Conservation (phyloP, 495 filamentous ascomycete genomes). For the Sabuloglossum arenarium region DNA sequence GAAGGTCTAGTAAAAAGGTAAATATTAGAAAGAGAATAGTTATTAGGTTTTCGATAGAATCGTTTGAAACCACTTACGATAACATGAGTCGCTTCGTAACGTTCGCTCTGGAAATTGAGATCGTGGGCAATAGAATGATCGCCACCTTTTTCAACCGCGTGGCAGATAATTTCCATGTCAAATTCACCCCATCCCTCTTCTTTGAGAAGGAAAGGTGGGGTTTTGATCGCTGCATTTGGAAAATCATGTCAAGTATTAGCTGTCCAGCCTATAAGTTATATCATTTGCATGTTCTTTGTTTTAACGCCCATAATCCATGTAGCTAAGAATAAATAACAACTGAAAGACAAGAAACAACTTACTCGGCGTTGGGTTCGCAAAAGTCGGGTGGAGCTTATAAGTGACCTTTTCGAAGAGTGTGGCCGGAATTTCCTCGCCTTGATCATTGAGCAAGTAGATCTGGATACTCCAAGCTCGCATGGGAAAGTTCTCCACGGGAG, state of each 20-base stretch:
- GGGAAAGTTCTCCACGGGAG: conserved; percentile 68
- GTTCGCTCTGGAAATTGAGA: conserved; percentile 64
- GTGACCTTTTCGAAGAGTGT: conserved; percentile 74
- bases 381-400: conserved; percentile 87
- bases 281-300: no score
- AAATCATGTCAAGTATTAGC: conserved; percentile 5
- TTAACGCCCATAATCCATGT: no score
- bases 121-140: conserved; percentile 70
- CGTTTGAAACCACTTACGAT: conserved; percentile 32
- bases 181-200: conserved; percentile 99
- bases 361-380: conserved; percentile 65
- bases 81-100: conserved; percentile 67
- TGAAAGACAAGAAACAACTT: conserved; percentile 17
- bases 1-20: conserved; percentile 36
- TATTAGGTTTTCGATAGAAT: not conserved
- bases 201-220: conserved; percentile 68
- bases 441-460: conserved; percentile 36
- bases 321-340: not conserved
- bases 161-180: conserved; percentile 73
- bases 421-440: conserved; percentile 45
- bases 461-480: conserved; percentile 55
- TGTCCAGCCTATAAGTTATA: no score
- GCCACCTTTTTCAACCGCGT: conserved; percentile 64
- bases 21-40: not conserved
- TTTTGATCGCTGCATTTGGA: conserved; percentile 41